Base-by-base conservation (phyloP, 1,139 yeast genomes). In the Nakaseomyces glabratus region DNA sequence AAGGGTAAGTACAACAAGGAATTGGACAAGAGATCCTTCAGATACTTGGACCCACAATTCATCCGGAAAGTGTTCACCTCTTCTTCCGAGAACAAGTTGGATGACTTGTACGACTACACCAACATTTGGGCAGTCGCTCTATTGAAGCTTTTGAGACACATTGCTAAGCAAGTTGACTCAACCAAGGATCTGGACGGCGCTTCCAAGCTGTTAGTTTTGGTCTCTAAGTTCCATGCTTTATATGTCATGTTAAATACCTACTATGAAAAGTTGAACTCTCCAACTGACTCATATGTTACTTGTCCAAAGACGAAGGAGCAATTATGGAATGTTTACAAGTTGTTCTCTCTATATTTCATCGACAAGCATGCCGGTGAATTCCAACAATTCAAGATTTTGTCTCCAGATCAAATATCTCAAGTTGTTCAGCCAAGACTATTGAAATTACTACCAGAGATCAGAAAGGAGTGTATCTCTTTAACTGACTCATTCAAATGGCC, bases 401-500 rank as follows among this genome's bases (percentile, higher is more conserved):
- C 65, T 5, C 61, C 74, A 10, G 62, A 62, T 12, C 62, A 66
- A 35, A 64, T 73, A 43, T 63, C 70, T 20, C 57, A 60, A 38
- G 58, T 71, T 44, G 40, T 55, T 12, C 70, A 71, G 47, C 63
- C 69, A 24, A 61, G 61, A 37, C 57, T 71, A 41, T 68, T 69
- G 36, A 58, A 58, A 28, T 52, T 76, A 40, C 61, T 75, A 44
- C 52, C 60, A 13, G 65, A 62, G 28, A 50, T 79, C 37, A 72
- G 96, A 58, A 76, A 76, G 31, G 78, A 81, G 51, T 81, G 79
- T 38, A 74, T 85, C 55, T 82, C 84, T 13, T 68, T 82, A 49
- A 82, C 94, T n/a, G 97, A 88, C 61, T 72, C 95, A 4, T 88
- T 88, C 71, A 78, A 80, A 63, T 70, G 81, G 53, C 74, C 88